Evolutionary conservation across 2,329 filamentous ascomycete genomes (phyloP), one percentile per base, ranked within the genome.

Genomic region (Scedosporium aurantiacum): DNA sequence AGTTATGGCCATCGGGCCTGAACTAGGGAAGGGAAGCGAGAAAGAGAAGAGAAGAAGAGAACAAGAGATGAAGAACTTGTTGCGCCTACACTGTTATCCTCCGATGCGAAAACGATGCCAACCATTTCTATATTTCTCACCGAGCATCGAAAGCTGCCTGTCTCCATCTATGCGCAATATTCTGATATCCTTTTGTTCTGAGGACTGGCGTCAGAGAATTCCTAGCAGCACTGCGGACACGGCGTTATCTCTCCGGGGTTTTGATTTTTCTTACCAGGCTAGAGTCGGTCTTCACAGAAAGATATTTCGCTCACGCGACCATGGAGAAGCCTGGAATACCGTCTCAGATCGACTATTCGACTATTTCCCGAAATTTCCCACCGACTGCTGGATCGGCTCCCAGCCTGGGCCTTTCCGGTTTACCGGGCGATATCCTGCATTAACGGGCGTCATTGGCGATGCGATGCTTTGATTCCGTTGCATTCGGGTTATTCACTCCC

Each of bases 221-320:
- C 50, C 18, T 14, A 27, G 18, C 12, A 54, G 27, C 50, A 14
- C 18, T 27, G 50, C 12, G n/a, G 14, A 25, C 14, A 28, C 4
- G 16, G 10, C 40, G 41, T 18, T 21, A 10, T 58, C 21, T 41
- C 21, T 12, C n/a, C 2, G 32, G 28, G 18, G 28, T 25, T 58
- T 25, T 41, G 16, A 43, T 58, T 23, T 41, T 18, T 10, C 50
- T 23, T 54, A 21, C 56, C 28, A 41, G 28, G 41, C 40, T 58
- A 58, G 28, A 58, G 50, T 54, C 32, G 28, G 18, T 57, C 59
- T 23, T 61, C 37, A 61, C 59, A 57, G 40, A 58, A n/a, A 56
- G 28, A 60, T 55, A n/a, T 60, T 45, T 60, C 58, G 58, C 58
- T 60, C 58, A 56, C 58, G 58, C 47, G 58, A 41, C 50, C 50